These are phyloP conservation scores for Leishmania amazonensis DNA, from an alignment of 208 protist genomes.

Conservation along the genomic window DNA sequence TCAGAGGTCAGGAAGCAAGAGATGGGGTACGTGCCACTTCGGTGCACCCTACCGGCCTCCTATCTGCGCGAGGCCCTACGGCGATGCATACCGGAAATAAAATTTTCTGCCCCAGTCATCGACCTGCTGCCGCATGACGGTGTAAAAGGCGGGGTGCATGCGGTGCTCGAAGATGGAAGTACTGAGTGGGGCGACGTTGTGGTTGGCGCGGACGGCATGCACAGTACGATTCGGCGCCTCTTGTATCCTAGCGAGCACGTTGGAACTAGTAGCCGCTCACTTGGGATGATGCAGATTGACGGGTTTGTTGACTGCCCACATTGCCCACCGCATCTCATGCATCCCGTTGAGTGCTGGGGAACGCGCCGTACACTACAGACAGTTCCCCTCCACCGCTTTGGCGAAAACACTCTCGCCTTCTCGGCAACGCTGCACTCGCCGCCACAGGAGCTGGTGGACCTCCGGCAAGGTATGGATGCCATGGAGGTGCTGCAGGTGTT, in stretches of 20 bases:
- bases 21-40: constrained; percentile 81
- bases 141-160: constrained; percentile 84
- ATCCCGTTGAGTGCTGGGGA: constrained; percentile 76
- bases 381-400: constrained; percentile 51
- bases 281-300: constrained; percentile 83
- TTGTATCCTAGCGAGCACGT: constrained; percentile 81
- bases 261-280: constrained; percentile 60
- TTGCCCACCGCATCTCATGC: constrained; percentile 45
- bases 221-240: constrained; percentile 79
- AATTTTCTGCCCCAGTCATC: constrained; percentile 70
- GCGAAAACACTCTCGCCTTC: constrained; percentile 61
- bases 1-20: constrained; percentile 60
- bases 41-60: constrained; percentile 56
- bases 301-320: constrained; percentile 53
- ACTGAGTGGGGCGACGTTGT: constrained; percentile 91
- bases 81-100: constrained; percentile 68
- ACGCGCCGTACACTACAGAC: constrained; percentile 36
- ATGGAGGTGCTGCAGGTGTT: constrained; percentile 52
- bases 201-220: constrained; percentile 87
- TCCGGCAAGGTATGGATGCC: constrained; percentile 40
- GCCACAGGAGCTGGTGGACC: constrained; percentile 58
- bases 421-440: constrained; percentile 68
- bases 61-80: constrained; percentile 67
- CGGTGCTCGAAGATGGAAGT: constrained; percentile 65
- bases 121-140: constrained; percentile 84